Evolutionary conservation across 192 early-diverging fungal genomes (phyloP).

Genomic region (Coemansia sp.): DNA sequence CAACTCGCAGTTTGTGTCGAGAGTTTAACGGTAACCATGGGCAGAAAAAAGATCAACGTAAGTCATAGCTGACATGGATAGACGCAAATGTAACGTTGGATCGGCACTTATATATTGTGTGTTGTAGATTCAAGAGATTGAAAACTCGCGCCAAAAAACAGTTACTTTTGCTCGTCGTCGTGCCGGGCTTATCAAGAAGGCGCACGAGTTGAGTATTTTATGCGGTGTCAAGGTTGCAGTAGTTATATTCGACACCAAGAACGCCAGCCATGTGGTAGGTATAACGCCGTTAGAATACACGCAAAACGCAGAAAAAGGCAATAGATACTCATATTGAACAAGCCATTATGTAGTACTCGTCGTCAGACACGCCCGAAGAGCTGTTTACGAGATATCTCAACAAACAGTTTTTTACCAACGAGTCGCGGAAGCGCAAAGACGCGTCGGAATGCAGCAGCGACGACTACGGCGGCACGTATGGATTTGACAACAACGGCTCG

Average conservation of each 20-base stretch:
- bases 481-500: conserved; percentile 38
- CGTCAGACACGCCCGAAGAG: conserved; percentile 34
- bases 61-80: neutral
- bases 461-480: conserved; percentile 23
- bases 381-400: conserved; percentile 48
- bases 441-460: conserved; percentile 1
- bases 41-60: conserved; percentile 57
- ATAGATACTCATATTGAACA: no score
- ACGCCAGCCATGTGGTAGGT: conserved; percentile 54
- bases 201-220: conserved; percentile 53
- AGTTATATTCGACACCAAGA: conserved; percentile 53
- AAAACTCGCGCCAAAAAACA: conserved; percentile 50
- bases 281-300: neutral
- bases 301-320: no score
- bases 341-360: conserved; percentile 32
- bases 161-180: conserved; percentile 56
- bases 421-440: conserved; percentile 52
- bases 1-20: neutral
- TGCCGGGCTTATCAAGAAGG: conserved; percentile 57
- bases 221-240: conserved; percentile 54
- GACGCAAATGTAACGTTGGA: no score
- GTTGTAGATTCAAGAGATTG: conserved; percentile 49
- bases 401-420: conserved; percentile 57
- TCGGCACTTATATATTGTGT: neutral
- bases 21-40: conserved; percentile 22